Percentiles rank a stretch among this genome's conserved stretches.
These are phyloP conservation scores for Lasiodiplodia sp. DNA, from an alignment of 2,329 filamentous ascomycete species.

Conservation along the genomic window DNA sequence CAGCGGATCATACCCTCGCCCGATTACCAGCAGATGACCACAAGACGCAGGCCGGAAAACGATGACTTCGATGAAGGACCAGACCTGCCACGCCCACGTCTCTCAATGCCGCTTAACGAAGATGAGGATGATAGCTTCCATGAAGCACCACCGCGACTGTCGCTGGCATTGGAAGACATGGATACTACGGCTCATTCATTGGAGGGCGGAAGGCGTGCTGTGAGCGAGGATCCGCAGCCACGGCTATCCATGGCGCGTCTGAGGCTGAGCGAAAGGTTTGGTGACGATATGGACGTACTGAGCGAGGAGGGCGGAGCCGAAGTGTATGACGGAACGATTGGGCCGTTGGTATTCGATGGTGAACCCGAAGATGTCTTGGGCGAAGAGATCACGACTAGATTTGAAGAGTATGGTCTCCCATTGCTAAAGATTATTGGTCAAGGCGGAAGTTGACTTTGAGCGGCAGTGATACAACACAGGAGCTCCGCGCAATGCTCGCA, in stretches of 20 bases:
- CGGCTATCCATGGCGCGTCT: constrained; percentile 52
- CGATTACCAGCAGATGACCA: constrained; percentile 44
- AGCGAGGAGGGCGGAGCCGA: constrained; percentile 44
- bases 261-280: constrained; percentile 60
- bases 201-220: constrained; percentile 52
- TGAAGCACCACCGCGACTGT: constrained; percentile 48
- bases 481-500: constrained; percentile 30
- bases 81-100: constrained; percentile 48
- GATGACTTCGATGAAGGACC: constrained; percentile 60
- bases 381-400: constrained; percentile 46
- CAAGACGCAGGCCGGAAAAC: constrained; percentile 38
- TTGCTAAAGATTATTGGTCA: constrained; percentile 39
- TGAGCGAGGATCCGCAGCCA: constrained; percentile 50
- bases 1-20: constrained; percentile 58
- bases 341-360: constrained; percentile 46
- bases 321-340: constrained; percentile 46
- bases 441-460: background rate
- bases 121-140: constrained; percentile 53
- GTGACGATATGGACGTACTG: constrained; percentile 53
- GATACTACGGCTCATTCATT: constrained; percentile 57
- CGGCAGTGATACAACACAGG: constrained; percentile 30
- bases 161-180: constrained; percentile 45
- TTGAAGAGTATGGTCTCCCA: constrained; percentile 48
- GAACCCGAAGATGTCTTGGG: constrained; percentile 41
- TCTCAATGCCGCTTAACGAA: constrained; percentile 53